phyloP scores from a whole-genome alignment of 2,329 filamentous ascomycete species.

The Rhynchosporium agropyri region DNA sequence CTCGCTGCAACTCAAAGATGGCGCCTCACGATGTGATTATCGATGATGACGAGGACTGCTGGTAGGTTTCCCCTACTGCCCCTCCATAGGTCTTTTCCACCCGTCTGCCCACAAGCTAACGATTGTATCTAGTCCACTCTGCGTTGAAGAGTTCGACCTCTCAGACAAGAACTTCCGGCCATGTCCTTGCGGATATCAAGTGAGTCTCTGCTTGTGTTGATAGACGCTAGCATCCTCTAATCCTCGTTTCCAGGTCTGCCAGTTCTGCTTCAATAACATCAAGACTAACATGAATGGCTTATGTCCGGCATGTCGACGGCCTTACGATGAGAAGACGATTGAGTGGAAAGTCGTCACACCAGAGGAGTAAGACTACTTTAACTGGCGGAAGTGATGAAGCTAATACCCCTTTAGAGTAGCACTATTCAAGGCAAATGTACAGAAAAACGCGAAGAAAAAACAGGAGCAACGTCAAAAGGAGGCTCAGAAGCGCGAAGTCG shows the following conservation, averaged over 20 bases:
- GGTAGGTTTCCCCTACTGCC: slow-evolving; percentile 50
- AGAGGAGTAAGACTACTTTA: slow-evolving; percentile 73
- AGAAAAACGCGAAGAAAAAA: slow-evolving; percentile 92
- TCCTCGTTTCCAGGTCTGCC: slow-evolving; percentile 72
- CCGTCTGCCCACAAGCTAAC: not conserved
- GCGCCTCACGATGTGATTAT: slow-evolving; percentile 70
- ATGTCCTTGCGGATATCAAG: slow-evolving; percentile 97
- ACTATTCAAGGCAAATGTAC: slow-evolving; percentile 75
- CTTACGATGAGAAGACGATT: slow-evolving; percentile 96
- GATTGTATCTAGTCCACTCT: slow-evolving; percentile 71
- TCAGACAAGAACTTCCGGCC: slow-evolving; percentile 96
- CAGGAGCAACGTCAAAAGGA: slow-evolving; percentile 88
- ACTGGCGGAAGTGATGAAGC: not conserved
- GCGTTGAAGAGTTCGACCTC: slow-evolving; percentile 98
- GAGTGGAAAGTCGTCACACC: slow-evolving; percentile 93
- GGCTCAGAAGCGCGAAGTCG: slow-evolving; percentile 92
- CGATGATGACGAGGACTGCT: slow-evolving; percentile 71
- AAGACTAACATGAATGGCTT: slow-evolving; percentile 97
- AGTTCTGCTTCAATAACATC: slow-evolving; percentile 99
- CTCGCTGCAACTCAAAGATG: slow-evolving; percentile 49
- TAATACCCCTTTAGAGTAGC: slow-evolving; percentile 58
- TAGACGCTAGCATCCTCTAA: slow-evolving; percentile 18
- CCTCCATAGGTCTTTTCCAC: slow-evolving; percentile 19
- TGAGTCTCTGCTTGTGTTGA: slow-evolving; percentile 48
- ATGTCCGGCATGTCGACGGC: slow-evolving; percentile 93